phyloP scores from a whole-genome alignment of 2,329 filamentous ascomycete species.

The Arthrinium puccinioides region DNA sequence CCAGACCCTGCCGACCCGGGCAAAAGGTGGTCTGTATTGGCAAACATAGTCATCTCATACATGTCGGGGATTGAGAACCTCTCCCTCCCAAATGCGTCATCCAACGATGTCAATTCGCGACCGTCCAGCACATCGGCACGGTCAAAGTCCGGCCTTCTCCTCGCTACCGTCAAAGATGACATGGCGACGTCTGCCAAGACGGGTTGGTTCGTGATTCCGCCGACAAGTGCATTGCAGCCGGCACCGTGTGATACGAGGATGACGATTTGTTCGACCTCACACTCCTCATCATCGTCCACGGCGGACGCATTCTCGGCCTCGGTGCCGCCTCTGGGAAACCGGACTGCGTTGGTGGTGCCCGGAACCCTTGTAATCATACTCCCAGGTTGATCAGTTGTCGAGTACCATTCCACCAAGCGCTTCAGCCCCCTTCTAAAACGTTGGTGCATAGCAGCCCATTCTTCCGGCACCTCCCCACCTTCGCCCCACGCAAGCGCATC shows the following conservation, averaged over 20 bases:
- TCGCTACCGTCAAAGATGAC: slow-evolving; percentile 85
- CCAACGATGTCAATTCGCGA: slow-evolving; percentile 16
- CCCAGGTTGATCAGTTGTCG: slow-evolving; percentile 41
- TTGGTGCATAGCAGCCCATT: slow-evolving; percentile 94
- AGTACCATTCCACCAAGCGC: slow-evolving; percentile 79
- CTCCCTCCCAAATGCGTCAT: slow-evolving; percentile 15
- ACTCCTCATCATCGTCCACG: slow-evolving; percentile 38
- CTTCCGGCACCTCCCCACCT: slow-evolving; percentile 82
- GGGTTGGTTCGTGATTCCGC: slow-evolving; percentile 83
- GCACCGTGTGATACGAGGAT: slow-evolving; percentile 91
- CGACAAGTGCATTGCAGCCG: slow-evolving; percentile 91
- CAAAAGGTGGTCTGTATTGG: slow-evolving; percentile 67
- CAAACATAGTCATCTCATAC: slow-evolving; percentile 70
- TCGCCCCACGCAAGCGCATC: slow-evolving; percentile 74
- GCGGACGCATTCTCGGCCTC: slow-evolving; percentile 26
- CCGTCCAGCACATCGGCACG: slow-evolving; percentile 18
- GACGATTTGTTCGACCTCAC: slow-evolving; percentile 68
- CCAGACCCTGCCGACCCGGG: slow-evolving; percentile 28
- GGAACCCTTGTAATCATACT: slow-evolving; percentile 41
- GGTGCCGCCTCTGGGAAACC: slow-evolving; percentile 8
- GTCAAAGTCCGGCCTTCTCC: slow-evolving; percentile 45
- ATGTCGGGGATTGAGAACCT: slow-evolving; percentile 45
- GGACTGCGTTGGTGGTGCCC: slow-evolving; percentile 11
- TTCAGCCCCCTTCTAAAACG: slow-evolving; percentile 76
- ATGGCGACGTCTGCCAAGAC: slow-evolving; percentile 86